Evolutionary conservation across 2,329 filamentous ascomycete genomes (phyloP).

Genomic region (Ambrosiella xylebori): DNA sequence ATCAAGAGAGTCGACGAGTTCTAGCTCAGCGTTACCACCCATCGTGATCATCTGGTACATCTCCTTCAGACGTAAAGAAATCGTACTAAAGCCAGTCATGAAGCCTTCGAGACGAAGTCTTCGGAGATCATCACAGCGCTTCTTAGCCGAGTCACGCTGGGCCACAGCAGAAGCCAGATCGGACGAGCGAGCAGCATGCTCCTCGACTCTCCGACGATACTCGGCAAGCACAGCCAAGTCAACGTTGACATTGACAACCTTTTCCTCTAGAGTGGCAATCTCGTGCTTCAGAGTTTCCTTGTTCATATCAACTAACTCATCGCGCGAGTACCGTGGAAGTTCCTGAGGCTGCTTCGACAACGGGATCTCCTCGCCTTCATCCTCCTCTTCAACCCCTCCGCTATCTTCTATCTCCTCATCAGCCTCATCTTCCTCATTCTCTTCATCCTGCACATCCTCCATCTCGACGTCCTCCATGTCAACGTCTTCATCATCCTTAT

Average conservation of each 20-base stretch:
- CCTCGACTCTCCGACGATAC: conserved; percentile 71
- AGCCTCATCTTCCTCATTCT: conserved; percentile 16
- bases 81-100: conserved; percentile 92
- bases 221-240: conserved; percentile 79
- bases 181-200: conserved; percentile 63
- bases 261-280: conserved; percentile 45
- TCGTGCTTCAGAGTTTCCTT: conserved; percentile 44
- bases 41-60: conserved; percentile 99
- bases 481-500: conserved; percentile 16
- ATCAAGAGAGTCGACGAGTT: conserved; percentile 88
- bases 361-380: conserved; percentile 17
- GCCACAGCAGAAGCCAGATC: conserved; percentile 66
- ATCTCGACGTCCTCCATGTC: conserved; percentile 11
- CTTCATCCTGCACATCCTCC: conserved; percentile 16
- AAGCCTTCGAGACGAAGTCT: conserved; percentile 85
- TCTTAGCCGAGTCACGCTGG: conserved; percentile 73
- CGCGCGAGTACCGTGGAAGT: conserved; percentile 60
- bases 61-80: conserved; percentile 88
- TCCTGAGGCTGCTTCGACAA: conserved; percentile 29
- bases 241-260: conserved; percentile 69
- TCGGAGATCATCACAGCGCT: conserved; percentile 79
- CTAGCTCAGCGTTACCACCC: conserved; percentile 94
- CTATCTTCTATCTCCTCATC: conserved; percentile 16
- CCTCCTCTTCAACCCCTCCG: conserved; percentile 15
- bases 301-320: conserved; percentile 50